phyloP scores from a whole-genome alignment of 1,284 basidiomycete species.

The Trichosporon coremiiforme region DNA sequence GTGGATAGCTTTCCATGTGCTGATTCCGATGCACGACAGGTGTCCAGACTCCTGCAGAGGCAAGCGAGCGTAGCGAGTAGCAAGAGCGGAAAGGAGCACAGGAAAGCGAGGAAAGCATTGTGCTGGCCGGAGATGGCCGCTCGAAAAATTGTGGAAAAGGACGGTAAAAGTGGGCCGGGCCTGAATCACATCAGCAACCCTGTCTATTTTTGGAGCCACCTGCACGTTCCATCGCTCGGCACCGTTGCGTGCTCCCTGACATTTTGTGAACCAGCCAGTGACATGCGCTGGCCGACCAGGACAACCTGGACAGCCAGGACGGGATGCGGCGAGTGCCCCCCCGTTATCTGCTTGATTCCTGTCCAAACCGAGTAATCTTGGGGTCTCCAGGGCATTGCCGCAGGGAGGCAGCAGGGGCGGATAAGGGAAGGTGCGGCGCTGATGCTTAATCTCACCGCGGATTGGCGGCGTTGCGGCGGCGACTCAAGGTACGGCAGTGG shows the following conservation, averaged over 20 bases:
- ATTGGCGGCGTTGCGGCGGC: slow-evolving; percentile 7
- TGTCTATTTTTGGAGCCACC: not conserved
- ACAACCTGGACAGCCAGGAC: too few relatives aligned
- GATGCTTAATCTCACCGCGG: not conserved
- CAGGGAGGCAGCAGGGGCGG: not conserved
- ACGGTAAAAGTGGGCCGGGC: slow-evolving; percentile 2
- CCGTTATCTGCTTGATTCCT: not conserved
- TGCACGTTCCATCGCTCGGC: not conserved
- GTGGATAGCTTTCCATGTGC: not conserved
- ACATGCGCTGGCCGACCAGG: not conserved
- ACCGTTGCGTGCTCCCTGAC: not conserved
- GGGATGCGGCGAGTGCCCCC: not conserved
- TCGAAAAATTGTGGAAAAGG: not conserved
- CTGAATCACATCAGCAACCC: not conserved
- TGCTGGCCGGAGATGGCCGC: slow-evolving; percentile 5
- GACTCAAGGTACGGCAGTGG: not conserved
- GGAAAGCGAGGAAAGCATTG: not conserved
- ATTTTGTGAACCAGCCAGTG: not conserved
- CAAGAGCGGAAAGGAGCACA: not conserved
- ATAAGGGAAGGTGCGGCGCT: not conserved
- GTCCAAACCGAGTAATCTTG: not conserved
- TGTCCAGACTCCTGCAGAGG: not conserved
- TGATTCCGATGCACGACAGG: not conserved
- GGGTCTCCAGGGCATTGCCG: slow-evolving; percentile 6
- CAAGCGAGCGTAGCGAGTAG: not conserved